Conservation (phyloP, 345 rosid species). For the Pugionium dolabratum region DNA sequence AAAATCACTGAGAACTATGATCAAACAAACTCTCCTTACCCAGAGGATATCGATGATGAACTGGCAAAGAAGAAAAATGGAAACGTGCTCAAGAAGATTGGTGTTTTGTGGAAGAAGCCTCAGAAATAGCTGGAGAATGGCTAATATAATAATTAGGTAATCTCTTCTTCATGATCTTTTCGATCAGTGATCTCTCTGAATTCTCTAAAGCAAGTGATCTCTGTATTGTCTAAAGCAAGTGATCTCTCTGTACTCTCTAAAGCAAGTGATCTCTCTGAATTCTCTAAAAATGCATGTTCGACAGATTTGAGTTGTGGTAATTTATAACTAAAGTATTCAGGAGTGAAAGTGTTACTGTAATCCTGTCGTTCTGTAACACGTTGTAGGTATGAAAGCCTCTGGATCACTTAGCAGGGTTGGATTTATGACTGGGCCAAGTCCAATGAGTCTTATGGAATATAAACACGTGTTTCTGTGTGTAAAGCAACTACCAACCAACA, state of each 20-base stretch:
- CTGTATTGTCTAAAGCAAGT: too few species aligned
- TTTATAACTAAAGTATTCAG: constrained; percentile 12
- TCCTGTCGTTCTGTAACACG: not conserved
- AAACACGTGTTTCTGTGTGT: constrained; percentile 29
- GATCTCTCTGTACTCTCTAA: too few species aligned
- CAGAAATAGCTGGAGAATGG: constrained; percentile 54
- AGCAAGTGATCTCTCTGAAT: too few species aligned
- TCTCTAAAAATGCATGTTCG: not conserved
- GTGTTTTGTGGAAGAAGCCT: constrained; percentile 94
- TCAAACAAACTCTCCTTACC: constrained; percentile 49
- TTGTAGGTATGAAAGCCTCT: constrained; percentile 13
- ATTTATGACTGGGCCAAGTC: constrained; percentile 5
- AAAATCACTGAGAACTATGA: constrained; percentile 64
- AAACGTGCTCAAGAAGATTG: constrained; percentile 90
- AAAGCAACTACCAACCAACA: constrained; percentile 32
- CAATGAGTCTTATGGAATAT: not conserved
- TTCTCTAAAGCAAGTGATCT: not conserved
- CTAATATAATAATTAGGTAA: constrained; percentile 35
- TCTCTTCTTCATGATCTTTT: not conserved
- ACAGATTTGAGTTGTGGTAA: constrained; percentile 24
- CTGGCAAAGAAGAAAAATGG: constrained; percentile 88
- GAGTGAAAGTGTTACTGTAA: not conserved
- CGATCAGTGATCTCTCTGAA: not conserved
- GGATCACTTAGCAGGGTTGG: not conserved
- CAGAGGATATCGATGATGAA: constrained; percentile 79